phyloP scores from a whole-genome alignment of 805 yeast genomes.

The Candida silvicultrix region DNA sequence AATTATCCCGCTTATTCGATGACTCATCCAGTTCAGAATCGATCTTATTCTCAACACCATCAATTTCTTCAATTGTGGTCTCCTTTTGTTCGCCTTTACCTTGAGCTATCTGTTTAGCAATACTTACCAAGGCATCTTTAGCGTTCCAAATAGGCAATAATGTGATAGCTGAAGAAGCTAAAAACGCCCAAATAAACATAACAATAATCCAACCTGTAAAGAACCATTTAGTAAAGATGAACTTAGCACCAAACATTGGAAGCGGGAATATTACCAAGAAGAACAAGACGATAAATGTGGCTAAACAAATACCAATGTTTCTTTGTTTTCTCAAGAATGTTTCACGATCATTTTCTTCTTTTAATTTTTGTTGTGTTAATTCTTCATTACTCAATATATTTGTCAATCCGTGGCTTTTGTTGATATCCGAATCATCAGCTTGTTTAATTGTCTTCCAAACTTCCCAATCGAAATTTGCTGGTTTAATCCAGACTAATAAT shows the following conservation, averaged over 20 bases:
- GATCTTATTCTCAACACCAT: background rate
- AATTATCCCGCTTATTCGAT: background rate
- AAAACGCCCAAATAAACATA: conserved; percentile 70
- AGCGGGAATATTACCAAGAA: conserved; percentile 76
- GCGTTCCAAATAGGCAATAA: conserved; percentile 54
- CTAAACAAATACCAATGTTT: background rate
- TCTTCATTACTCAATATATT: background rate
- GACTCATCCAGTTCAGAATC: background rate
- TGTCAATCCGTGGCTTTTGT: conserved; percentile 31
- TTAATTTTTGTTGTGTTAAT: conserved; percentile 2
- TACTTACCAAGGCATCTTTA: conserved; percentile 39
- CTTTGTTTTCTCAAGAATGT: background rate
- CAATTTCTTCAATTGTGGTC: background rate
- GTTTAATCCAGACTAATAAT: conserved; percentile 55
- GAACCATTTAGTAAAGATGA: conserved; percentile 62
- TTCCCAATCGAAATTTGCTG: conserved; percentile 68
- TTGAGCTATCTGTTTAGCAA: background rate
- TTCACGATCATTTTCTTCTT: background rate
- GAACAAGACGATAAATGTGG: conserved; percentile 50
- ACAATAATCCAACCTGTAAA: conserved; percentile 85
- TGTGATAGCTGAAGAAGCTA: conserved; percentile 51
- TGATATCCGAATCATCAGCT: conserved; percentile 60
- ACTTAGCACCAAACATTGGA: conserved; percentile 80
- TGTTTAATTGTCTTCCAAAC: conserved; percentile 48
- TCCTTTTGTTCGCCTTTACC: background rate